phyloP scores from a whole-genome alignment of 2,329 filamentous ascomycete species.

The Xylariaceae sp. region DNA sequence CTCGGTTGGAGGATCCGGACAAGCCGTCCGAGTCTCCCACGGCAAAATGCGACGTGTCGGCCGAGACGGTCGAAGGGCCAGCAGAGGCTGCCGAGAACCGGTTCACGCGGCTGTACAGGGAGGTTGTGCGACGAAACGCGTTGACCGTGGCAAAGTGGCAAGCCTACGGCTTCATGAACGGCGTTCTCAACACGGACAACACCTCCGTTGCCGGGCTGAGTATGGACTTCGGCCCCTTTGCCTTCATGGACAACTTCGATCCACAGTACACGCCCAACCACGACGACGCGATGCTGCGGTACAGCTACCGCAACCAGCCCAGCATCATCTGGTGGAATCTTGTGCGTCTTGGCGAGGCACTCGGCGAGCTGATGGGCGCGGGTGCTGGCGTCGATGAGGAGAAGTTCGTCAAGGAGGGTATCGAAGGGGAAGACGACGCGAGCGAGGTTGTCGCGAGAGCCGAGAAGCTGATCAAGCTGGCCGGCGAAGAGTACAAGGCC shows the following conservation, averaged over 20 bases:
- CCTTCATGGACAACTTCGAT: conserved; percentile 96
- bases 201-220: conserved; percentile 85
- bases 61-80: conserved; percentile 60
- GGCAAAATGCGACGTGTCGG: conserved; percentile 48
- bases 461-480: conserved; percentile 73
- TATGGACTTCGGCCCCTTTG: conserved; percentile 94
- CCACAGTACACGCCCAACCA: conserved; percentile 94
- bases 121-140: conserved; percentile 81
- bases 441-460: conserved; percentile 70
- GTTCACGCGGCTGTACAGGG: conserved; percentile 80
- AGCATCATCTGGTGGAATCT: conserved; percentile 99
- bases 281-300: conserved; percentile 81
- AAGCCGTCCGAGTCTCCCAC: conserved; percentile 40
- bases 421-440: conserved; percentile 61
- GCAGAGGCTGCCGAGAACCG: conserved; percentile 71
- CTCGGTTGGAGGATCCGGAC: conserved; percentile 46
- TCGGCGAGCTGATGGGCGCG: conserved; percentile 83
- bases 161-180: conserved; percentile 98
- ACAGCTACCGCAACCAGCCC: conserved; percentile 90
- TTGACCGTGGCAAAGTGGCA: conserved; percentile 90
- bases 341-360: conserved; percentile 78
- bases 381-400: conserved; percentile 66
- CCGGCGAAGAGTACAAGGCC: conserved; percentile 81
- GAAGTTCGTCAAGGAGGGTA: conserved; percentile 66
- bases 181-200: conserved; percentile 96